Evolutionary conservation across 2,329 filamentous ascomycete genomes (phyloP), one percentile per base, ranked within the genome.

Genomic region (Fusarium verticillioides): DNA sequence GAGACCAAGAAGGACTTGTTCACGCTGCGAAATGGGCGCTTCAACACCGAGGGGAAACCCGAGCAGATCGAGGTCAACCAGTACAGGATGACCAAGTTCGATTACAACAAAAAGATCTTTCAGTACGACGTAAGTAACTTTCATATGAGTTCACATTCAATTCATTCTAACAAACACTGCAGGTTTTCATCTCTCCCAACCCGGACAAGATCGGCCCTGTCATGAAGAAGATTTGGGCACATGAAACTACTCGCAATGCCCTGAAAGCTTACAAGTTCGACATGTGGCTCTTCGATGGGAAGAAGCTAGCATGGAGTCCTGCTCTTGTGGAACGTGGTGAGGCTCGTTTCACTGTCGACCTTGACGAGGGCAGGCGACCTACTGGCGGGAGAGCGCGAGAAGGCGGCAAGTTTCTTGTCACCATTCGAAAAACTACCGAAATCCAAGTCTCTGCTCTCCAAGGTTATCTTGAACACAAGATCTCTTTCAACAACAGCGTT

Each of bases 71-170:
- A 86, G 1, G 83, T 97, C 42, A 98, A 98, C 79, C 91, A 94
- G 16, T 97, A 92, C 82, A 87, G 90, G 0, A 91, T 98, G 61
- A 82, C 80, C 1, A 82, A 84, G 15, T 89, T 91, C 43, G 78
- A 83, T 62, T 90, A 90, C 0, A 85, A 81, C 5, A 87, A 85
- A 18, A 88, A 89, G 1, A 89, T 98, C 28, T 91, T 91, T 70
- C 95, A 98, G 79, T 98, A 96, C 76, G 94, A 97, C 83, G 93
- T 95, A 84, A 87, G 92, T 87, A 49, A 53, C 21, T 11, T 21
- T 37, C n/a, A n/a, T 34, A 21, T 9, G 36, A 42, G 36, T 42
- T 30, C 19, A 7, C 12, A 19, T 28, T n/a, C 23, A 28, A 28
- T 53, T 30, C 28, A 44, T 42, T 26, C 63, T 79, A 61, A 77